Conservation (phyloP, 2,329 filamentous ascomycete species). For the Colletotrichum endophyticum region DNA sequence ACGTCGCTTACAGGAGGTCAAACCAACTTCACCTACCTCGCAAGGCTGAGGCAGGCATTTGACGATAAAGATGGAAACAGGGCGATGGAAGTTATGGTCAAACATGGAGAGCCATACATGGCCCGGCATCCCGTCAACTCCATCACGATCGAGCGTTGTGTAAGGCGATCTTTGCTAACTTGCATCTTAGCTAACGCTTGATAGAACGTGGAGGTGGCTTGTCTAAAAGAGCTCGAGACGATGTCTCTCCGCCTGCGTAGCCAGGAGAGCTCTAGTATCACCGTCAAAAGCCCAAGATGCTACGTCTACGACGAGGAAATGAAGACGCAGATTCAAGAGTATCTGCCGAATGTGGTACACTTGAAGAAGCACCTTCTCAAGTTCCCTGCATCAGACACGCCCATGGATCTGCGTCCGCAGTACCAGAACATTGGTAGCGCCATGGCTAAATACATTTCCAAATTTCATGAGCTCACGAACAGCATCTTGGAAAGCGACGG, state of each 20-base stretch:
- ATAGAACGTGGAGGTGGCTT: background rate
- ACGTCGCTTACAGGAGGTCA: background rate
- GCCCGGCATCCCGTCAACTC: background rate
- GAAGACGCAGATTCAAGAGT: conserved; percentile 60
- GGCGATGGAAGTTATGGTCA: background rate
- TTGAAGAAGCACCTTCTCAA: conserved; percentile 53
- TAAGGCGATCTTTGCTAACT: background rate
- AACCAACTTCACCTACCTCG: background rate
- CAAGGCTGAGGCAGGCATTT: background rate
- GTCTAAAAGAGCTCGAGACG: background rate
- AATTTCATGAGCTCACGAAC: background rate
- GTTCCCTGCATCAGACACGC: conserved; percentile 30
- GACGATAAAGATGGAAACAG: background rate
- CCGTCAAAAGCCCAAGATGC: conserved; percentile 52
- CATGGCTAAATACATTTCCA: conserved; percentile 40
- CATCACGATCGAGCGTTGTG: background rate
- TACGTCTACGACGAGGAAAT: conserved; percentile 49
- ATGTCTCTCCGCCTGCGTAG: background rate
- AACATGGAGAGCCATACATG: background rate
- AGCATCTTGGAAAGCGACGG: background rate
- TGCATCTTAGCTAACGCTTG: background rate
- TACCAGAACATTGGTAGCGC: conserved; percentile 44
- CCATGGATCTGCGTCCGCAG: conserved; percentile 25
- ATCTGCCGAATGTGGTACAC: conserved; percentile 50
- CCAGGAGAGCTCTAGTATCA: conserved; percentile 14